Percentiles rank a stretch among this genome's conserved stretches.
These are phyloP conservation scores for Centrapalus pauciflorus DNA, from an alignment of 129 eudicot species.

Conservation along the genomic window DNA sequence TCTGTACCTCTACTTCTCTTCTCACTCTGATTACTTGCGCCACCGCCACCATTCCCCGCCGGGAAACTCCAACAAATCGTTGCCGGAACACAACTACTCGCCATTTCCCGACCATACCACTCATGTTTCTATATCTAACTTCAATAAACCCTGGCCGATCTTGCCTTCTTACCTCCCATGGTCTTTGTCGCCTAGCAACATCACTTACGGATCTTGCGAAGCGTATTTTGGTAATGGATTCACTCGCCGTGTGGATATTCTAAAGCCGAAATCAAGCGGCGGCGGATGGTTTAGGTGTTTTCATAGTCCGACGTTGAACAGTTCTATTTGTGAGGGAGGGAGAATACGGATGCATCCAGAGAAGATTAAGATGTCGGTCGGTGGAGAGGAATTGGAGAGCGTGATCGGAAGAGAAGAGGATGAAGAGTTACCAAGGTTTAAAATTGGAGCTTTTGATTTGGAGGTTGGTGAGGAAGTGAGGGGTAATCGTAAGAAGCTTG, in stretches of 20 bases:
- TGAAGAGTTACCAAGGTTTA: slow-evolving; percentile 71
- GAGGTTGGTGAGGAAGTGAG: slow-evolving; percentile 16
- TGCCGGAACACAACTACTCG: slow-evolving; percentile 1
- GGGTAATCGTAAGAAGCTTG: slow-evolving; percentile 36
- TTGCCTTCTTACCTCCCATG: slow-evolving; percentile 93
- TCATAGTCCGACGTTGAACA: slow-evolving; percentile 60
- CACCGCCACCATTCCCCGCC: slow-evolving; percentile 11
- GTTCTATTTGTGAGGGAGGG: slow-evolving; percentile 81
- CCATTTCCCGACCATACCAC: slow-evolving; percentile 11
- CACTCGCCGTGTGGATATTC: slow-evolving; percentile 40
- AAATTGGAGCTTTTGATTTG: slow-evolving; percentile 71
- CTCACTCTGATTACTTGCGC: slow-evolving; percentile 43
- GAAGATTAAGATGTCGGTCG: slow-evolving; percentile 63
- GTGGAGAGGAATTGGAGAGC: slow-evolving; percentile 77
- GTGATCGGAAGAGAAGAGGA: slow-evolving; percentile 83
- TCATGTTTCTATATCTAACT: neutral
- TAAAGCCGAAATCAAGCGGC: slow-evolving; percentile 31
- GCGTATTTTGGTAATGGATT: slow-evolving; percentile 67
- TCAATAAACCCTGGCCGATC: slow-evolving; percentile 90
- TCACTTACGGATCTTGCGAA: slow-evolving; percentile 59
- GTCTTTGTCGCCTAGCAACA: slow-evolving; percentile 31
- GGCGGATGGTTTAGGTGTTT: slow-evolving; percentile 74
- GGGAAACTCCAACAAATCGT: neutral
- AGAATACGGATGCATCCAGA: slow-evolving; percentile 66
- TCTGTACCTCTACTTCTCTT: slow-evolving; percentile 56